Conservation (phyloP, 345 rosid genomes). For the Eucalyptus rudis region DNA sequence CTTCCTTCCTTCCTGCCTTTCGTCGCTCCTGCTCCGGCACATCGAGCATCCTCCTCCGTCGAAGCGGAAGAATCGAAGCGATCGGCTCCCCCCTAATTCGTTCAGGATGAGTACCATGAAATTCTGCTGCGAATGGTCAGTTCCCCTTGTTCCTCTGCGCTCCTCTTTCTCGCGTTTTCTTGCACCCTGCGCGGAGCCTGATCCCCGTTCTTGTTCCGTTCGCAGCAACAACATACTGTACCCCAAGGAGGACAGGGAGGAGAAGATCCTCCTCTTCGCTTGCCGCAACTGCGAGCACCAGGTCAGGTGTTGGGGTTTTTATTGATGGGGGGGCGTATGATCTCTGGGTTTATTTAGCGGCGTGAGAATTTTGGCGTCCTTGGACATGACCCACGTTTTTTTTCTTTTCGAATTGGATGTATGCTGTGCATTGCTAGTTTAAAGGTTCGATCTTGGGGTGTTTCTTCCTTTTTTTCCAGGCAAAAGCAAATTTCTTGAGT, state of each 20-base stretch:
- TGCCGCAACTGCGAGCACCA: conserved; percentile 45
- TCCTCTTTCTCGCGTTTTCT: not conserved
- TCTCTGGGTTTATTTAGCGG: not conserved
- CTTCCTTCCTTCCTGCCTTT: not conserved
- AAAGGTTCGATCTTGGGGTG: not conserved
- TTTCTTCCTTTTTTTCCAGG: not conserved
- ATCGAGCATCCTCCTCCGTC: not conserved
- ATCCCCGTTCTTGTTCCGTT: not conserved
- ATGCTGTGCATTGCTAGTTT: not conserved
- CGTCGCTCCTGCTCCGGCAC: not conserved
- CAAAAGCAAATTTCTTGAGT: not conserved
- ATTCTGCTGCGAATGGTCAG: not conserved
- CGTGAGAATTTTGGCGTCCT: not conserved
- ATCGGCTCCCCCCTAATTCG: not conserved
- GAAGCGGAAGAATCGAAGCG: not conserved
- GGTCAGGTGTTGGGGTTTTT: not conserved
- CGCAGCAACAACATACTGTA: conserved; percentile 38
- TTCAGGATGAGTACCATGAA: conserved; percentile 28
- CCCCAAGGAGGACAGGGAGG: conserved; percentile 25
- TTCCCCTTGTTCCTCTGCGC: not conserved
- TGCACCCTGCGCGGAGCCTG: not conserved
- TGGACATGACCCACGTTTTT: not conserved
- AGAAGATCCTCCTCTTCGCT: conserved; percentile 26
- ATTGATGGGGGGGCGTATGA: not conserved
- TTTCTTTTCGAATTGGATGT: not conserved